These are phyloP conservation scores for Trichoderma gracile DNA, from an alignment of 2,329 filamentous ascomycete species.

Conservation along the genomic window DNA sequence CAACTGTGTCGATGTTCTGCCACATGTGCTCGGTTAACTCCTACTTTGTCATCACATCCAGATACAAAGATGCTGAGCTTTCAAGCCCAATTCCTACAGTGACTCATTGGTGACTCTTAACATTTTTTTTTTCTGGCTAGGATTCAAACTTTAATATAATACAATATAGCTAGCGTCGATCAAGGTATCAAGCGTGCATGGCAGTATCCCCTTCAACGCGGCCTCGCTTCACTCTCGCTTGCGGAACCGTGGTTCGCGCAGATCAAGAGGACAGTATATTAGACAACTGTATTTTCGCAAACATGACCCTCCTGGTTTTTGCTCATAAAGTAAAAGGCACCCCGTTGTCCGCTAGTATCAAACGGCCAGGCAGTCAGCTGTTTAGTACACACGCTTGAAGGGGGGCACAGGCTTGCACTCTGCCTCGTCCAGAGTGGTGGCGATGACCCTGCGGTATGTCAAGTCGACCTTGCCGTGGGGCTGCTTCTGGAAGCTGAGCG, in stretches of 20 bases:
- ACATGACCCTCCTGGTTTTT: slow-evolving; percentile 9
- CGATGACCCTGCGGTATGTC: slow-evolving; percentile 79
- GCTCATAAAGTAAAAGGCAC: slow-evolving; percentile 12
- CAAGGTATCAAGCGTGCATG: not conserved
- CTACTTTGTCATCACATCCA: too few species aligned
- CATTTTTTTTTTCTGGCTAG: not conserved
- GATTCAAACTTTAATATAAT: slow-evolving; percentile 11
- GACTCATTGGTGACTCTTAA: not conserved
- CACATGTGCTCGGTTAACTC: too few species aligned
- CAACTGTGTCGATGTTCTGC: too few species aligned
- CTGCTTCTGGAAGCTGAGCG: slow-evolving; percentile 90
- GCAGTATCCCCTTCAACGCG: not conserved
- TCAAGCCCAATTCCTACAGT: not conserved
- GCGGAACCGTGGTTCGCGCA: not conserved
- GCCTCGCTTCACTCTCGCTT: not conserved
- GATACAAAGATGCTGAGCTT: too few species aligned
- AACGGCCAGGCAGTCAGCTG: slow-evolving; percentile 13
- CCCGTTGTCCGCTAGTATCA: not conserved
- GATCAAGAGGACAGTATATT: not conserved
- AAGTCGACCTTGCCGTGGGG: slow-evolving; percentile 87
- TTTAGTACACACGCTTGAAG: slow-evolving; percentile 90
- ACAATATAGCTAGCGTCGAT: slow-evolving; percentile 11
- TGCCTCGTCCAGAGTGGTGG: slow-evolving; percentile 83
- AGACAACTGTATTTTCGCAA: not conserved
- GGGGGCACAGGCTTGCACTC: slow-evolving; percentile 97